Percentiles rank a stretch among this genome's conserved stretches.
Conservation (phyloP, 148 eudicot species). For the Diospyros kaki region DNA sequence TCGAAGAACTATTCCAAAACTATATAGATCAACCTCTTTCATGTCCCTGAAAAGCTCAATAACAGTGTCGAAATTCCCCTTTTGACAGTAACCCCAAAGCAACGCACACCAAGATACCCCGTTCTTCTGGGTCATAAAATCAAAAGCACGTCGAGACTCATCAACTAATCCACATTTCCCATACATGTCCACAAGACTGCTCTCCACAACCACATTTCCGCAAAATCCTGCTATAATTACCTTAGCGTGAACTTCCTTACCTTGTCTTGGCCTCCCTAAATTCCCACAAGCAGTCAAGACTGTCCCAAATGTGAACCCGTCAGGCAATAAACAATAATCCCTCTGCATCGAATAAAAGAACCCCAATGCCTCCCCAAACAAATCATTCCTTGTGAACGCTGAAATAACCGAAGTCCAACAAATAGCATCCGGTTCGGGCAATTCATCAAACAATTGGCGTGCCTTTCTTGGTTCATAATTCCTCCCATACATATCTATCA, state of each 20-base stretch:
- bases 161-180: constrained; percentile 60
- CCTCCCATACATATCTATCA: constrained; percentile 79
- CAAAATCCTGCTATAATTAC: constrained; percentile 37
- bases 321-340: constrained; percentile 35
- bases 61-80: constrained; percentile 54
- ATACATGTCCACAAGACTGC: constrained; percentile 88
- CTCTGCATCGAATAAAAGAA: constrained; percentile 53
- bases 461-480: constrained; percentile 33
- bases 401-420: constrained; percentile 79
- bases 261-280: constrained; percentile 50
- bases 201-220: constrained; percentile 55
- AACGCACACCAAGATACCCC: constrained; percentile 74
- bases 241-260: constrained; percentile 64
- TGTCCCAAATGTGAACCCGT: constrained; percentile 65
- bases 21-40: constrained; percentile 50
- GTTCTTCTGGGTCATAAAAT: constrained; percentile 55
- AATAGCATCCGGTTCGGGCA: constrained; percentile 60
- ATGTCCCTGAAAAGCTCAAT: constrained; percentile 45
- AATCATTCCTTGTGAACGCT: constrained; percentile 52
- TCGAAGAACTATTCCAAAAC: constrained; percentile 78
- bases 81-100: constrained; percentile 76
- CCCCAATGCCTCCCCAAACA: constrained; percentile 48
- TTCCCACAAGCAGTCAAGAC: constrained; percentile 78
- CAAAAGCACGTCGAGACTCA: constrained; percentile 49
- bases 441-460: constrained; percentile 54